Percentiles rank a stretch among this genome's conserved stretches.
Conservation (phyloP, 768 basidiomycete species). For the Lactarius pseudohatsudake region DNA sequence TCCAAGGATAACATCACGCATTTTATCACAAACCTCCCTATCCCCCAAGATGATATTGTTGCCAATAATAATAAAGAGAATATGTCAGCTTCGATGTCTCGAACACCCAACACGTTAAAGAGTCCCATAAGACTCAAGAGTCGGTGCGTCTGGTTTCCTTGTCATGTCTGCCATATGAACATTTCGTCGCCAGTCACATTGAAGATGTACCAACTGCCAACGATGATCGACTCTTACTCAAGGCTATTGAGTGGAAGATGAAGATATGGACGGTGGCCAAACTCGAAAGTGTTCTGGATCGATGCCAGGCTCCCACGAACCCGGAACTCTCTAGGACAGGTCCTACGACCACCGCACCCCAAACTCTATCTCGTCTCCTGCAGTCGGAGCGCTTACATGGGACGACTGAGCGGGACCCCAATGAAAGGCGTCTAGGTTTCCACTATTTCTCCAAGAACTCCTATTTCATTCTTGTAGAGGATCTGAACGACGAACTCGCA, state of each 20-base stretch:
- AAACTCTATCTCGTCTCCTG: conserved; percentile 59
- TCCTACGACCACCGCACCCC: conserved; percentile 36
- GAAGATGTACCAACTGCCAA: conserved; percentile 35
- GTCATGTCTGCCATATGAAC: conserved; percentile 8
- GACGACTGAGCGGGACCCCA: conserved; percentile 85
- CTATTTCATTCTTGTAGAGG: conserved; percentile 90
- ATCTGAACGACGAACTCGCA: conserved; percentile 77
- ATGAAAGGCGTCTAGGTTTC: conserved; percentile 82
- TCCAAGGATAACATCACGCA: conserved; percentile 77
- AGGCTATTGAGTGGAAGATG: conserved; percentile 68
- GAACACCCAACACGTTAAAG: conserved; percentile 41
- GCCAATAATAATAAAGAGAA: conserved; percentile 65
- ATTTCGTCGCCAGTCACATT: conserved; percentile 29
- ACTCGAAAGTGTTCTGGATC: conserved; percentile 67
- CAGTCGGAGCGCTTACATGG: conserved; percentile 86
- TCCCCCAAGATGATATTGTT: conserved; percentile 36
- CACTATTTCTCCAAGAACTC: conserved; percentile 77
- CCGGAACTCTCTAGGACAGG: conserved; percentile 34
- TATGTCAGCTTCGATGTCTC: conserved; percentile 34
- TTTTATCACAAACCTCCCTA: conserved; percentile 67
- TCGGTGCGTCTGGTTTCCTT: conserved; percentile 45
- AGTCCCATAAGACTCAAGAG: conserved; percentile 66
- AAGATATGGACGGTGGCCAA: conserved; percentile 86
- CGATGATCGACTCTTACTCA: conserved; percentile 53
- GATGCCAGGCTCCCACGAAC: conserved; percentile 50